Evolutionary conservation across 768 basidiomycete genomes (phyloP).

Genomic region (Paxillus ammoniavirescens): DNA sequence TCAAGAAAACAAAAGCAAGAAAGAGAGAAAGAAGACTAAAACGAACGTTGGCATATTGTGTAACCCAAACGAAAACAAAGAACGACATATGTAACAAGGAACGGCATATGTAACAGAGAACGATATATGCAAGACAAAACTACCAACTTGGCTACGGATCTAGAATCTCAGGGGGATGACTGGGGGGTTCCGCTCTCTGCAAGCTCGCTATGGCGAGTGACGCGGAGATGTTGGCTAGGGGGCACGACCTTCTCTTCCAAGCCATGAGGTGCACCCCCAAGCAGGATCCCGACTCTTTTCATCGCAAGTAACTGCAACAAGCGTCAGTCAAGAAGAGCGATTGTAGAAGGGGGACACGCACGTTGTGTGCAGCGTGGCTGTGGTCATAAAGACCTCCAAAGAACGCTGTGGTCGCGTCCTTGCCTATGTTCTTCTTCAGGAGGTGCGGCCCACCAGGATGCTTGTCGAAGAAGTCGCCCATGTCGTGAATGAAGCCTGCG

Average conservation of each 20-base stretch:
- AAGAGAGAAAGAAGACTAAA: background rate
- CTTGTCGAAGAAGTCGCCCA: constrained; percentile 74
- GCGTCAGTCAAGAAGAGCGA: background rate
- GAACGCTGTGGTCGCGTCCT: constrained; percentile 88
- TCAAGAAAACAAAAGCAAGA: background rate
- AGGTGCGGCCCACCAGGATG: constrained; percentile 87
- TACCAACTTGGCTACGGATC: background rate
- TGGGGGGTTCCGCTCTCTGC: constrained; percentile 29
- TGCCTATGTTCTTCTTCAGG: constrained; percentile 79
- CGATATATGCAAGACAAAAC: background rate
- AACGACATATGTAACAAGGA: too few species aligned
- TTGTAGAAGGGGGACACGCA: constrained; percentile 29
- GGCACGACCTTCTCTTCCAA: constrained; percentile 59
- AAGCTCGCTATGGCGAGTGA: constrained; percentile 55
- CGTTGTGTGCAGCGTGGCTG: constrained; percentile 80
- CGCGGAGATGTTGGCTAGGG: constrained; percentile 62
- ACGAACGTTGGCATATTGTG: background rate
- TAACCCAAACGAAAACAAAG: too few species aligned
- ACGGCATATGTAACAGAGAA: too few species aligned
- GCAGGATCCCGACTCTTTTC: constrained; percentile 50
- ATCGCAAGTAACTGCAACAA: constrained; percentile 20
- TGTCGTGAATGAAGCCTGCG: constrained; percentile 89
- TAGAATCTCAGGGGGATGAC: background rate
- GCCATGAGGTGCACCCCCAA: constrained; percentile 45
- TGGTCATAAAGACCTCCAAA: constrained; percentile 87